These are phyloP conservation scores for Backusella australiensis DNA, from an alignment of 192 early-diverging fungal species.

Conservation along the genomic window DNA sequence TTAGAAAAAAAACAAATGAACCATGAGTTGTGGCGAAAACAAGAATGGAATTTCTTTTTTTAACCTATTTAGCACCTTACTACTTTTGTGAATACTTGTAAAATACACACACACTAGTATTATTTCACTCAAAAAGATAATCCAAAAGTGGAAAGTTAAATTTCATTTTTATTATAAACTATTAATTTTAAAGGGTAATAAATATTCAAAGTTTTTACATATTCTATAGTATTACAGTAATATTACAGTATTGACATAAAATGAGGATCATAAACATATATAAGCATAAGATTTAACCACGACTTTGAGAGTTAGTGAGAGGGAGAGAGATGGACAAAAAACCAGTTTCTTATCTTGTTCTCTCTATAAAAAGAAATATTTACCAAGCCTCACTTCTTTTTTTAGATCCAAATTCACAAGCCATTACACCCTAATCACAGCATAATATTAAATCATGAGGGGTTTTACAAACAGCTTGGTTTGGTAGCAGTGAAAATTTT, in stretches of 20 bases:
- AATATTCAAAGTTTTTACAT: neutral
- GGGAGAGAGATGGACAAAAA: neutral
- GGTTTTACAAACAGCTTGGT: conserved; percentile 8
- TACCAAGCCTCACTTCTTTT: neutral
- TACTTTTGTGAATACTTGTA: too few relatives aligned
- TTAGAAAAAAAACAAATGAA: neutral
- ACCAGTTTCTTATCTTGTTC: neutral
- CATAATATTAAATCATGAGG: neutral
- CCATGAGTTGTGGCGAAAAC: neutral
- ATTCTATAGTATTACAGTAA: too few relatives aligned
- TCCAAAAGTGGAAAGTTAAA: too few relatives aligned
- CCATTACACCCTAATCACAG: neutral
- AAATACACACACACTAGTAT: too few relatives aligned
- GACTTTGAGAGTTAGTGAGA: neutral
- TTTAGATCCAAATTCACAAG: neutral
- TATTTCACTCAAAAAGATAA: too few relatives aligned
- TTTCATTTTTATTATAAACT: neutral
- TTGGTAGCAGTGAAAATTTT: conserved; percentile 27
- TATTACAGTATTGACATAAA: too few relatives aligned
- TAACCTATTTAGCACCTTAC: too few relatives aligned
- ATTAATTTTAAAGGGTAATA: neutral
- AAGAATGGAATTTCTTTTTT: neutral
- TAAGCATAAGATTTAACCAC: neutral
- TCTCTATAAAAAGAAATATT: neutral
- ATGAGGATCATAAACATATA: too few relatives aligned